Conservation (phyloP, 2,329 filamentous ascomycete species). For the Aspergillus terreus region DNA sequence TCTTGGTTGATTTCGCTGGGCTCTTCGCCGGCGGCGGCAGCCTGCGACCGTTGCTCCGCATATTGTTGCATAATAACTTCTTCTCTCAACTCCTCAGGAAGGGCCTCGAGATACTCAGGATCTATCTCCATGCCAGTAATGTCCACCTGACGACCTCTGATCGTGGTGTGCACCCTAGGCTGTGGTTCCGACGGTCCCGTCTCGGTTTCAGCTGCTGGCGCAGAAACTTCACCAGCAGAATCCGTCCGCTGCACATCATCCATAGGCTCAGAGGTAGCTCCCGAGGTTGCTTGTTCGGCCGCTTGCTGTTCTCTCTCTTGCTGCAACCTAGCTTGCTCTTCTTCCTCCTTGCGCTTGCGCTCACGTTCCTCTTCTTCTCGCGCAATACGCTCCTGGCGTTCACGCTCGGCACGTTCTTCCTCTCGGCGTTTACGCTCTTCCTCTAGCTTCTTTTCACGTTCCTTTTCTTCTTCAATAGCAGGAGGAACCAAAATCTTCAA, state of each 20-base stretch:
- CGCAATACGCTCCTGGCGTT: conserved; percentile 60
- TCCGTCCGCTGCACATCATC: conserved; percentile 67
- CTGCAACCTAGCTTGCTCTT: conserved; percentile 59
- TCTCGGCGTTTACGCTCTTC: conserved; percentile 58
- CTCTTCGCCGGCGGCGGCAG: conserved; percentile 66
- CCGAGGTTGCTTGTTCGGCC: conserved; percentile 50
- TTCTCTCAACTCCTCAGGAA: conserved; percentile 94
- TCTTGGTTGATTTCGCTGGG: conserved; percentile 70
- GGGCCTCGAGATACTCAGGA: conserved; percentile 86
- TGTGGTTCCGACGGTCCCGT: conserved; percentile 48
- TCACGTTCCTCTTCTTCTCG: conserved; percentile 71
- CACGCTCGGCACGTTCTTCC: conserved; percentile 58
- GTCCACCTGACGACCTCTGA: conserved; percentile 82
- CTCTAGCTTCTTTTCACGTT: conserved; percentile 57
- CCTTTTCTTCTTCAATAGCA: conserved; percentile 76
- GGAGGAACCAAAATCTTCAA: conserved; percentile 73
- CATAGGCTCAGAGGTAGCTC: conserved; percentile 57
- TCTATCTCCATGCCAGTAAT: conserved; percentile 95
- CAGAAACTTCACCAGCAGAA: conserved; percentile 26
- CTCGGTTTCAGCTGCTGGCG: conserved; percentile 37
- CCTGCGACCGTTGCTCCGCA: conserved; percentile 75
- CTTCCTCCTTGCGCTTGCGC: conserved; percentile 64
- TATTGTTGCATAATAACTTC: conserved; percentile 93
- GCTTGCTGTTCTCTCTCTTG: conserved; percentile 63
- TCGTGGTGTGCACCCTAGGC: conserved; percentile 71